A percentile compares a stretch with the other conserved stretches of the same genome.
These are phyloP conservation scores for Solanum hybrid DNA, from an alignment of 305 asterid species.

Conservation along the genomic window DNA sequence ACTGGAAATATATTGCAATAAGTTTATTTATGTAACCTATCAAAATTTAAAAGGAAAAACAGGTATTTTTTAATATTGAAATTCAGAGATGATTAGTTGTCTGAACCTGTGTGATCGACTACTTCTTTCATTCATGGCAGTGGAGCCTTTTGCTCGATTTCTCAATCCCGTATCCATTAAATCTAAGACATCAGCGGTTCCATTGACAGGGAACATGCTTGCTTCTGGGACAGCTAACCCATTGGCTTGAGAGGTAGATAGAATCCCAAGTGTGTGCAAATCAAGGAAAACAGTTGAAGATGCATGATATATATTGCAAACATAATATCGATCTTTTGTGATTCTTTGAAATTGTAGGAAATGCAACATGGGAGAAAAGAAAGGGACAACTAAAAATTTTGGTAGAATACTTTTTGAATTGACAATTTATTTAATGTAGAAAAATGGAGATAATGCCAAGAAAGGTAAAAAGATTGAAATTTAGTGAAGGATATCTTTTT, in stretches of 20 bases:
- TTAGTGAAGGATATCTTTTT: constrained; percentile 52
- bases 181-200: constrained; percentile 46
- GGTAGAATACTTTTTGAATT: background rate
- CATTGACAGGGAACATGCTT: constrained; percentile 37
- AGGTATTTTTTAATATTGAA: background rate
- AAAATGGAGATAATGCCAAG: background rate
- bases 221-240: constrained; percentile 87
- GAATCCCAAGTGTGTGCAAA: constrained; percentile 59
- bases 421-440: background rate
- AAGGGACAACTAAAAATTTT: background rate
- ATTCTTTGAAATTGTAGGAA: background rate
- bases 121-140: constrained; percentile 74
- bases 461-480: background rate
- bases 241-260: constrained; percentile 43
- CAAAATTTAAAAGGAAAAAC: background rate
- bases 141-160: constrained; percentile 67
- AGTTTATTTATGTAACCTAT: background rate
- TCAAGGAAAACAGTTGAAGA: constrained; percentile 36
- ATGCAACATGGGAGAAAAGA: background rate
- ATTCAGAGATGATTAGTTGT: background rate
- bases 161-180: constrained; percentile 57
- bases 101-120: constrained; percentile 78
- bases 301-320: constrained; percentile 1
- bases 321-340: background rate
- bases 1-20: constrained; percentile 25